Percentiles rank a stretch among this genome's conserved stretches.
These are phyloP conservation scores for Mucor circinelloides DNA, from an alignment of 371 early-diverging fungal genomes.

Conservation along the genomic window DNA sequence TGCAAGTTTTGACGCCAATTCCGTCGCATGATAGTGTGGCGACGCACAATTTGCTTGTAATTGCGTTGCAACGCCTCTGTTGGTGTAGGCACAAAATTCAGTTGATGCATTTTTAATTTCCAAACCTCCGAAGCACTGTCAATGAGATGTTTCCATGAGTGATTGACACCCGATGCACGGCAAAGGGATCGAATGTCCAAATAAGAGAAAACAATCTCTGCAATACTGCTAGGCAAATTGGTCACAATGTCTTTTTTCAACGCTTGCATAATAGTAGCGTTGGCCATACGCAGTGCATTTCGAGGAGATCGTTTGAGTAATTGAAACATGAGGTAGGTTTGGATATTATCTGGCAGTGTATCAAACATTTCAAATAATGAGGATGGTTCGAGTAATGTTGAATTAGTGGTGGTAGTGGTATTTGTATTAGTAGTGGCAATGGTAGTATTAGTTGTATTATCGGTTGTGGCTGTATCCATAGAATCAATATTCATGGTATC, in stretches of 20 bases:
- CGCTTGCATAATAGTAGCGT: conserved; percentile 76
- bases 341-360: conserved; percentile 31
- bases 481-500: neutral
- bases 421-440: neutral
- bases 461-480: neutral
- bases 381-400: conserved; percentile 1
- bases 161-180: conserved; percentile 79
- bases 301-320: conserved; percentile 43
- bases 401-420: neutral
- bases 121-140: conserved; percentile 73
- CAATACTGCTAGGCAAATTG: conserved; percentile 76
- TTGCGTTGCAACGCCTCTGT: neutral
- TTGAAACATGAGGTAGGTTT: conserved; percentile 46
- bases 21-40: conserved; percentile 75
- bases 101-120: conserved; percentile 55
- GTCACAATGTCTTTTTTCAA: conserved; percentile 87
- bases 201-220: conserved; percentile 74
- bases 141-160: conserved; percentile 76
- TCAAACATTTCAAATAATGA: conserved; percentile 40
- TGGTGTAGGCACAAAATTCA: conserved; percentile 39
- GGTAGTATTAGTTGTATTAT: neutral
- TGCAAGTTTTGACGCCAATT: conserved; percentile 83
- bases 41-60: conserved; percentile 80
- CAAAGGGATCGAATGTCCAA: conserved; percentile 82
- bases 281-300: conserved; percentile 82